These are phyloP conservation scores for Linnemannia schmuckeri DNA, from an alignment of 192 early-diverging fungal species.

Conservation along the genomic window DNA sequence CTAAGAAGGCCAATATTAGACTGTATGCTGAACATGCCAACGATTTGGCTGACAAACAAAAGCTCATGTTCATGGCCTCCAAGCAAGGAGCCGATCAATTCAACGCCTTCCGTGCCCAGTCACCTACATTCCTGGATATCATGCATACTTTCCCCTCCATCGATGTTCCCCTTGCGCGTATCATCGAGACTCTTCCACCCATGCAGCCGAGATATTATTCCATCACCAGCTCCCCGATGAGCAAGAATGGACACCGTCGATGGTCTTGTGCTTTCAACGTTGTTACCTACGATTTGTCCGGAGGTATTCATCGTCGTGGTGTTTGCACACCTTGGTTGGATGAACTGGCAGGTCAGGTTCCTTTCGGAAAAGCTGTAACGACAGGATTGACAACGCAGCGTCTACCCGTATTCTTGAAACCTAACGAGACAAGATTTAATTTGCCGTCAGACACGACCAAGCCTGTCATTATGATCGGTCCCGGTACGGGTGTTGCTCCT, in stretches of 20 bases:
- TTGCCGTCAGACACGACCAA: slow-evolving; percentile 70
- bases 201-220: slow-evolving; percentile 93
- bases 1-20: slow-evolving; percentile 87
- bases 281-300: slow-evolving; percentile 73
- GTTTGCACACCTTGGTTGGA: slow-evolving; percentile 90
- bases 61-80: slow-evolving; percentile 84
- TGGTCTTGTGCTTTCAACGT: slow-evolving; percentile 90
- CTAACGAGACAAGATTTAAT: slow-evolving; percentile 73
- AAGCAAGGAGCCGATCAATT: slow-evolving; percentile 79
- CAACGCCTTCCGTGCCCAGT: slow-evolving; percentile 73
- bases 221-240: slow-evolving; percentile 77
- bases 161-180: slow-evolving; percentile 71
- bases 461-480: slow-evolving; percentile 89
- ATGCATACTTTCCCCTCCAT: slow-evolving; percentile 85
- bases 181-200: slow-evolving; percentile 85
- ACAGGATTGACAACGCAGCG: slow-evolving; percentile 9
- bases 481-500: slow-evolving; percentile 97
- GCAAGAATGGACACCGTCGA: slow-evolving; percentile 61
- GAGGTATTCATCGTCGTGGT: slow-evolving; percentile 61
- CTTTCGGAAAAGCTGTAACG: slow-evolving; percentile 31
- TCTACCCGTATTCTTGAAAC: slow-evolving; percentile 69
- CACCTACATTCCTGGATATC: slow-evolving; percentile 84
- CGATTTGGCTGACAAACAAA: slow-evolving; percentile 77
- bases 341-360: slow-evolving; percentile 61
- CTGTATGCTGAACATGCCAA: slow-evolving; percentile 84